Conservation (phyloP, 805 yeast species). For the Metschnikowia cerradonensis region DNA sequence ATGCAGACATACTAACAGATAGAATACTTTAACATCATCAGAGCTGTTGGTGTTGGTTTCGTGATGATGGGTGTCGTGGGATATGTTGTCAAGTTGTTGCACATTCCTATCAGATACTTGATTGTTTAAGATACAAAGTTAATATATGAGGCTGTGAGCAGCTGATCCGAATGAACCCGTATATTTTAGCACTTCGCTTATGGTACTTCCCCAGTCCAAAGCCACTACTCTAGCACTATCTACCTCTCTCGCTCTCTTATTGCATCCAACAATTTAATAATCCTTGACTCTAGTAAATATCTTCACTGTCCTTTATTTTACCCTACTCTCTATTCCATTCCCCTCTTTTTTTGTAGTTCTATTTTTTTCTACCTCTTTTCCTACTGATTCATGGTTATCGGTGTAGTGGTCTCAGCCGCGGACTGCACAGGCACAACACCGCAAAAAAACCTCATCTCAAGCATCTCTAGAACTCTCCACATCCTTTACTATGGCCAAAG, state of each 20-base stretch:
- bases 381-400: neutral
- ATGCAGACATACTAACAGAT: constrained; percentile 17
- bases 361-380: no score
- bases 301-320: no score
- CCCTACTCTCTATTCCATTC: no score
- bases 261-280: no score
- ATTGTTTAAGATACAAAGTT: constrained; percentile 56
- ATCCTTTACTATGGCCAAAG: constrained; percentile 13
- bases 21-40: constrained; percentile 83
- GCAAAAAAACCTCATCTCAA: constrained; percentile 4
- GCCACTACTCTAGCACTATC: no score
- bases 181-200: no score
- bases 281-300: no score
- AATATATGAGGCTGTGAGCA: neutral
- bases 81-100: constrained; percentile 87
- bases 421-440: neutral
- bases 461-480: constrained; percentile 1
- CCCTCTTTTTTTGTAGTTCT: no score
- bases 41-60: constrained; percentile 96
- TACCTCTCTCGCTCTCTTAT: no score
- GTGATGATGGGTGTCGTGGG: constrained; percentile 98
- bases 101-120: constrained; percentile 93
- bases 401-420: neutral
- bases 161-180: neutral
- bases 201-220: no score